phyloP scores from a whole-genome alignment of 2,329 filamentous ascomycete species.

The Neurospora crassa region DNA sequence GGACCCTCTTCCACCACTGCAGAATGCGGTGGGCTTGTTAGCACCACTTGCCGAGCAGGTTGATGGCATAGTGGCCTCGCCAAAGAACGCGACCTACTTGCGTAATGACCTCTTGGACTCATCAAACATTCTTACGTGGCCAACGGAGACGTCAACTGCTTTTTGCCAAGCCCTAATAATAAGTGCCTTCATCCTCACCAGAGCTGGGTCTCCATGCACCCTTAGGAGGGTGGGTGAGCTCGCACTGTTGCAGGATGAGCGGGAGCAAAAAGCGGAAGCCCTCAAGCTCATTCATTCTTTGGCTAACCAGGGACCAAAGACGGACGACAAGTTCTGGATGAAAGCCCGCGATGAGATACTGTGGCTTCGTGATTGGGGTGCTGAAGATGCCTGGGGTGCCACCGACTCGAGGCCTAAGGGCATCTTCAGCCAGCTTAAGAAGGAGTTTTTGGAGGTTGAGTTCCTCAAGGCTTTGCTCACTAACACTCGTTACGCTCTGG shows the following conservation, averaged over 20 bases:
- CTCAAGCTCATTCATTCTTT: conserved; percentile 48
- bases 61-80: conserved; percentile 25
- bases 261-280: conserved; percentile 54
- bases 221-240: conserved; percentile 51
- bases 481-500: conserved; percentile 52
- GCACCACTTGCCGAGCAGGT: conserved; percentile 28
- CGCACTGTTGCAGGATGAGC: conserved; percentile 50
- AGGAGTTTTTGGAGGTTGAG: conserved; percentile 57
- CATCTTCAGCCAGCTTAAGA: conserved; percentile 49
- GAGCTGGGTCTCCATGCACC: conserved; percentile 38
- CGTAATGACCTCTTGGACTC: conserved; percentile 45
- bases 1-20: conserved; percentile 43
- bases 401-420: conserved; percentile 26
- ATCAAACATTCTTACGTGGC: conserved; percentile 56
- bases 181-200: conserved; percentile 48
- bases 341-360: conserved; percentile 53
- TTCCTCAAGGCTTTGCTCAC: conserved; percentile 59
- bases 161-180: conserved; percentile 55
- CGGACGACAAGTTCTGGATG: conserved; percentile 56
- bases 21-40: conserved; percentile 36
- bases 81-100: conserved; percentile 34
- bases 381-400: conserved; percentile 29
- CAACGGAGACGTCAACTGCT: conserved; percentile 42
- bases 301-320: conserved; percentile 38
- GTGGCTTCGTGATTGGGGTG: conserved; percentile 67